Conservation (phyloP, 2,329 filamentous ascomycete species). For the Aureobasidium musti region DNA sequence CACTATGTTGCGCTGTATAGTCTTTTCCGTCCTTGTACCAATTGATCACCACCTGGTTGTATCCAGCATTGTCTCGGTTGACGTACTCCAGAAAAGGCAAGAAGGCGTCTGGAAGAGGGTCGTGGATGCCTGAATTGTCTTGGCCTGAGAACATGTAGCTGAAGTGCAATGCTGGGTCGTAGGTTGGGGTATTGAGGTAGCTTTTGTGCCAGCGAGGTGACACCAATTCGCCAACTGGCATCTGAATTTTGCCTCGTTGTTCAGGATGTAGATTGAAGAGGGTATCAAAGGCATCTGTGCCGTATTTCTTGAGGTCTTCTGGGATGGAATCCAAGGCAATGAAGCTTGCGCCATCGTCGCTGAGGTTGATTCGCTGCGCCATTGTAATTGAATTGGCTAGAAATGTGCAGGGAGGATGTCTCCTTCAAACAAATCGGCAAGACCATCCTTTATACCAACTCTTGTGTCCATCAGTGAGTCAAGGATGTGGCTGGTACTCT, state of each 20-base stretch:
- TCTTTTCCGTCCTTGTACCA: neutral
- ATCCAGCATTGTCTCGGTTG: neutral
- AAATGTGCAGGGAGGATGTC: neutral
- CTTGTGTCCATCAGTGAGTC: neutral
- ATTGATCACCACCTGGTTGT: neutral
- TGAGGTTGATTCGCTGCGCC: constrained; percentile 2
- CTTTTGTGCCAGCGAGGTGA: neutral
- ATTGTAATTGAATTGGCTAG: neutral
- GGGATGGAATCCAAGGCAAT: neutral
- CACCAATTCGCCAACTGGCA: neutral
- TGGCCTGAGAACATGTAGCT: constrained; percentile 3
- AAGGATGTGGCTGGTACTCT: neutral
- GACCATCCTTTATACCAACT: neutral
- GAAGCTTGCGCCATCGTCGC: constrained; percentile 3
- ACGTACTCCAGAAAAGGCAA: neutral
- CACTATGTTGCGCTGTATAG: neutral
- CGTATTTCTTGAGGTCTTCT: neutral
- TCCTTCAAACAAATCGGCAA: too few species aligned
- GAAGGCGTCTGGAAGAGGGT: neutral
- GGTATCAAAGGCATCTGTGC: neutral
- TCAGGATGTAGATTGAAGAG: neutral
- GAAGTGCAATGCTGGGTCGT: neutral
- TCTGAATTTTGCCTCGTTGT: neutral
- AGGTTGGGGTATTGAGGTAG: neutral
- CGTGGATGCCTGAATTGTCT: neutral